Conservation (phyloP, 2,329 filamentous ascomycete species). For the Aspergillus ibericus region DNA sequence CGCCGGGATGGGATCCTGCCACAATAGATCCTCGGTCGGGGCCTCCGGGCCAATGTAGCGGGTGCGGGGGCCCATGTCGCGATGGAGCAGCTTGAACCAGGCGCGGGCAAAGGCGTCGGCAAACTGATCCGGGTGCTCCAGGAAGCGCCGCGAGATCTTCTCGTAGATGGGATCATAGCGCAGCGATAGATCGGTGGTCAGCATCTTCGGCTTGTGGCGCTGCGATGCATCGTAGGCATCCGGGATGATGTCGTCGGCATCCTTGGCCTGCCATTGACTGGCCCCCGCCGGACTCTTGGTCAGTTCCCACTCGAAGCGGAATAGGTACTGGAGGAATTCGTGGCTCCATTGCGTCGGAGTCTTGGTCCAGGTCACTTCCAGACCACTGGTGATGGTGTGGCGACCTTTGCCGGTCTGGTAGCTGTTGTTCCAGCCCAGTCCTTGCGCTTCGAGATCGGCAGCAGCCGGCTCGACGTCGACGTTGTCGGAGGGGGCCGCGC, state of each 20-base stretch:
- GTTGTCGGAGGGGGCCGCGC: conserved; percentile 64
- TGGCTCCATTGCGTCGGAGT: conserved; percentile 76
- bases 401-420: conserved; percentile 66
- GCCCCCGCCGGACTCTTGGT: conserved; percentile 74
- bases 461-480: conserved; percentile 68
- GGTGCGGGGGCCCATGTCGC: conserved; percentile 70
- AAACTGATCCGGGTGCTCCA: conserved; percentile 67
- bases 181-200: conserved; percentile 72
- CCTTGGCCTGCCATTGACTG: conserved; percentile 75
- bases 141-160: conserved; percentile 72
- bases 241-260: conserved; percentile 65
- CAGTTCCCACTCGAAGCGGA: conserved; percentile 76
- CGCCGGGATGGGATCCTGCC: conserved; percentile 72
- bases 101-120: conserved; percentile 69
- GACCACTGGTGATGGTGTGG: conserved; percentile 71
- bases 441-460: conserved; percentile 64
- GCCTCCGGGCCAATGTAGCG: conserved; percentile 76
- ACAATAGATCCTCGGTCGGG: conserved; percentile 66
- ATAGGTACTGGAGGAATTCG: conserved; percentile 72
- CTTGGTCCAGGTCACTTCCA: conserved; percentile 78
- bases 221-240: conserved; percentile 68
- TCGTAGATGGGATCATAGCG: conserved; percentile 71
- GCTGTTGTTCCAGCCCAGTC: conserved; percentile 70
- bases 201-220: conserved; percentile 74
- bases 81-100: conserved; percentile 83